phyloP scores from a whole-genome alignment of 2,329 filamentous ascomycete genomes.

The Mollisiaceae sp. region DNA sequence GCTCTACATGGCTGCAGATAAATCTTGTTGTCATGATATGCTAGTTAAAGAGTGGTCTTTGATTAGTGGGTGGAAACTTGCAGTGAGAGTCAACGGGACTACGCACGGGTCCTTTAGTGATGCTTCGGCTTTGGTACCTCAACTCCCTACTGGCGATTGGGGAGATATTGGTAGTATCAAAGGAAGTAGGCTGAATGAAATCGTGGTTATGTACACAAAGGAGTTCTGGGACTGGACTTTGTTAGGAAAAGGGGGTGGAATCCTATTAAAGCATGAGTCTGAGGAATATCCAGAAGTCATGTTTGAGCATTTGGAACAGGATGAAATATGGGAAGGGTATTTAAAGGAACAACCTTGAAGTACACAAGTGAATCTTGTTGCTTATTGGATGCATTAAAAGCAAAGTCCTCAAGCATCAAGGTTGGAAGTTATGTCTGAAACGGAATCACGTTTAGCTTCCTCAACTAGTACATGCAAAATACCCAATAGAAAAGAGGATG shows the following conservation, averaged over 20 bases:
- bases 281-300: background rate
- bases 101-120: background rate
- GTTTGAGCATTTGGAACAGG: background rate
- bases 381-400: too few species aligned
- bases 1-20: slow-evolving; percentile 5
- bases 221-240: slow-evolving; percentile 4
- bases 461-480: too few species aligned
- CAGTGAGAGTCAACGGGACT: background rate
- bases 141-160: background rate
- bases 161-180: background rate
- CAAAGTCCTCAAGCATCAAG: too few species aligned
- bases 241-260: background rate
- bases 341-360: background rate
- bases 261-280: background rate
- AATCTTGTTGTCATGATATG: background rate
- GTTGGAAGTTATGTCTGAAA: too few species aligned
- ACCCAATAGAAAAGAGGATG: too few species aligned
- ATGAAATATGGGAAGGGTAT: background rate
- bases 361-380: too few species aligned
- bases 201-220: background rate
- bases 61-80: slow-evolving; percentile 1
- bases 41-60: background rate
- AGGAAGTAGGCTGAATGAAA: background rate
- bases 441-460: too few species aligned
- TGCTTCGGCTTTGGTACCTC: background rate